These are phyloP conservation scores for Monosporascus sp. DNA, from an alignment of 2,329 filamentous ascomycete genomes.

Conservation along the genomic window DNA sequence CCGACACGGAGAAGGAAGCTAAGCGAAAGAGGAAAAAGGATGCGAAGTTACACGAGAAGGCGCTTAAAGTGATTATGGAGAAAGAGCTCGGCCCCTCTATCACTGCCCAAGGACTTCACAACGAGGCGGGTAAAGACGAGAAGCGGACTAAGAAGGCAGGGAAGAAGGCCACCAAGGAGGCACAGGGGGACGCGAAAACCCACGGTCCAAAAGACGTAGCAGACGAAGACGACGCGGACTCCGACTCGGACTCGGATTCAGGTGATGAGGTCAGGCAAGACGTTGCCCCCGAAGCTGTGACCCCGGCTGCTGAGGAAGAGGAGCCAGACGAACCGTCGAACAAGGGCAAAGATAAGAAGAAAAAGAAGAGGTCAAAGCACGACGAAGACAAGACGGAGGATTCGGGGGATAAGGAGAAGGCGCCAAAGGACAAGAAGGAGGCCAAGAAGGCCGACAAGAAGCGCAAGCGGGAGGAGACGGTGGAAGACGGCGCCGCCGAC, in stretches of 20 bases:
- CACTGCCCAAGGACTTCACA: constrained; percentile 3
- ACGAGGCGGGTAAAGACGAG: constrained; percentile 19
- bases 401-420: constrained; percentile 9
- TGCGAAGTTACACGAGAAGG: constrained; percentile 3
- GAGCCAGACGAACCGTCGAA: constrained; percentile 10
- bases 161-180: constrained; percentile 33
- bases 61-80: constrained; percentile 11
- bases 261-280: constrained; percentile 4
- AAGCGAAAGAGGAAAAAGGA: constrained; percentile 5
- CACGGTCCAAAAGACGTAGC: not conserved
- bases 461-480: constrained; percentile 11
- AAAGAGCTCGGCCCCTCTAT: constrained; percentile 9
- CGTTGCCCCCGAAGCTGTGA: constrained; percentile 1
- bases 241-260: not conserved
- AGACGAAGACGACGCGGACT: constrained; percentile 9
- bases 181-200: constrained; percentile 24
- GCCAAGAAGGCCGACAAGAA: constrained; percentile 20
- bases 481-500: constrained; percentile 10
- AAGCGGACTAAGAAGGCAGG: constrained; percentile 26
- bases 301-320: constrained; percentile 6
- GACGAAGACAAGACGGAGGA: constrained; percentile 3
- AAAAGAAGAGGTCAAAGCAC: constrained; percentile 22
- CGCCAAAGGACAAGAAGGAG: constrained; percentile 16
- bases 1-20: constrained; percentile 2
- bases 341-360: constrained; percentile 18